Base-by-base conservation (phyloP, 2,329 filamentous ascomycete genomes). In the Amylocarpus encephaloides region DNA sequence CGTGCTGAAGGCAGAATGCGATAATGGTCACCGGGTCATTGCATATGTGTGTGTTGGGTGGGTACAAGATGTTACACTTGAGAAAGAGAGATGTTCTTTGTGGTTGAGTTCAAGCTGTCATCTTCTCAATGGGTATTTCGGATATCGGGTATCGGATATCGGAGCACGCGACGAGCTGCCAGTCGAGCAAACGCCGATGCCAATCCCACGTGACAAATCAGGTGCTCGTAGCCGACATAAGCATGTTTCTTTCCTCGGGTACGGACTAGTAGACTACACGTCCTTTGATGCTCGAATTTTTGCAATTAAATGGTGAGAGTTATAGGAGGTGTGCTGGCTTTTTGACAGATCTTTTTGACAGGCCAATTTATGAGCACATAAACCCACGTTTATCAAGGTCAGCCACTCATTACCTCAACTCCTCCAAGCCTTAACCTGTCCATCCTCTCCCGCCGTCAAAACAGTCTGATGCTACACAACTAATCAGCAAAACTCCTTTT, bases 391-490 rank as follows among this genome's bases (percentile, higher is more conserved):
- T 7, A 26, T 26, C n/a, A n/a, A n/a, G n/a, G n/a, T n/a, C 7
- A 26, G 22, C 22, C 22, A 26, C 7, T 26, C 42, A 16, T 16
- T 43, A 43, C 49, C 64, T n/a, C 61, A 56, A 43, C 60, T 60
- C 55, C 50, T 65, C 69, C 69, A 71, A 22, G 63, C 67, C 49
- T 68, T 68, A 9, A 71, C 62, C 33, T 66, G 54, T 2, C 68
- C 68, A 61, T 71, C 69, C 51, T 71, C 69, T 39, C 69, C 69
- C 55, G 64, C 65, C 4, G 67, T 70, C 50, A 68, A 65, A 34
- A 70, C 63, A 19, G 58, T 66, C 48, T 57, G 54, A 47, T 63
- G 59, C 64, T 64, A 54, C 22, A 30, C 43, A 40, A 3, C 10
- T 5, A 6, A 19, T 32, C 11, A 47, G 53, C 36, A 57, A 48